Percentiles rank a stretch among this genome's conserved stretches.
These are phyloP conservation scores for Naganishia sp. DNA, from an alignment of 1,284 basidiomycete species.

Conservation along the genomic window DNA sequence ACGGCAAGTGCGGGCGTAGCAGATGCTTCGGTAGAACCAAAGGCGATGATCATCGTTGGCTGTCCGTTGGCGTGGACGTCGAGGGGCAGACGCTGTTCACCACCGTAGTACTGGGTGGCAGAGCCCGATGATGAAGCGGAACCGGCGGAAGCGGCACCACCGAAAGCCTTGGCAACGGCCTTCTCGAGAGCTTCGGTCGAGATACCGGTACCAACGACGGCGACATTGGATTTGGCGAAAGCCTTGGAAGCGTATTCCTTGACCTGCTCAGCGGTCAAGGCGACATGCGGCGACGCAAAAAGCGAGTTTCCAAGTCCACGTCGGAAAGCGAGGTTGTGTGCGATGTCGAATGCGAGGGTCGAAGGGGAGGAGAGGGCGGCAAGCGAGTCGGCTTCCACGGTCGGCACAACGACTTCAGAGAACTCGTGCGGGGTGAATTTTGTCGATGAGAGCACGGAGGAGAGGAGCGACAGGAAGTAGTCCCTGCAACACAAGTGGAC, in stretches of 20 bases:
- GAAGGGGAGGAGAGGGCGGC: constrained; percentile 66
- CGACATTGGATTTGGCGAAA: constrained; percentile 76
- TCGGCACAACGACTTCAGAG: constrained; percentile 77
- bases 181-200: constrained; percentile 67
- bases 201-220: constrained; percentile 82
- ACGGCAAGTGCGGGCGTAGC: constrained; percentile 68
- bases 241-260: constrained; percentile 69
- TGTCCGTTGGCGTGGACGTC: constrained; percentile 54
- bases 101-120: constrained; percentile 72
- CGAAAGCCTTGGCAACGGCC: constrained; percentile 72
- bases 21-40: constrained; percentile 66
- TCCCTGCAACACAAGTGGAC: constrained; percentile 57
- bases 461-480: constrained; percentile 82
- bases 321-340: constrained; percentile 87
- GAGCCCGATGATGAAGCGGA: constrained; percentile 54
- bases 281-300: constrained; percentile 70
- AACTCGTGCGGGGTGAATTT: constrained; percentile 85
- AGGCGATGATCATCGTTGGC: constrained; percentile 80
- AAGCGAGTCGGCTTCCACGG: constrained; percentile 68
- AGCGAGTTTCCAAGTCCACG: constrained; percentile 83
- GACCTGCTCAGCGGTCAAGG: constrained; percentile 67
- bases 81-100: constrained; percentile 69
- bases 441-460: constrained; percentile 76
- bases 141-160: constrained; percentile 47
- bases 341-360: constrained; percentile 65